These are phyloP conservation scores for Sporothrix sp. DNA, from an alignment of 2,329 filamentous ascomycete genomes.

Conservation along the genomic window DNA sequence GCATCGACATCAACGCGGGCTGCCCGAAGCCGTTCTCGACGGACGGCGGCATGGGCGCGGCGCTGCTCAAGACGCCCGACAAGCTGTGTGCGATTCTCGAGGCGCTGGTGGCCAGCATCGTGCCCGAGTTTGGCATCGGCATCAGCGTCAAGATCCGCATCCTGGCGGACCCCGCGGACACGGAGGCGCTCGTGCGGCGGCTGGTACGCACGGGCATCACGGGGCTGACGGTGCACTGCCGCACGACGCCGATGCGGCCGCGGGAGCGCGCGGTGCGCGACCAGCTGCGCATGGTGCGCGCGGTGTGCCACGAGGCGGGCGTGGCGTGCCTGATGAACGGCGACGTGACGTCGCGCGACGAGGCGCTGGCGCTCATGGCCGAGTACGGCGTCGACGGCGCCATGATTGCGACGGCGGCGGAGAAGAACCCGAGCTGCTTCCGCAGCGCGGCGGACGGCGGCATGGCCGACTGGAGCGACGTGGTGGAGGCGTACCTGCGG, in stretches of 20 bases:
- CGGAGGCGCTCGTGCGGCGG: slow-evolving; percentile 63
- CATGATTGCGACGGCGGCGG: slow-evolving; percentile 93
- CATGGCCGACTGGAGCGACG: slow-evolving; percentile 61
- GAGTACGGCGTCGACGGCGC: slow-evolving; percentile 86
- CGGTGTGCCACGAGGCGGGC: slow-evolving; percentile 70
- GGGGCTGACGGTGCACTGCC: slow-evolving; percentile 86
- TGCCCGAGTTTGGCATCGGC: slow-evolving; percentile 70
- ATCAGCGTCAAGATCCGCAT: slow-evolving; percentile 96
- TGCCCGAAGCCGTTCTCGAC: slow-evolving; percentile 97
- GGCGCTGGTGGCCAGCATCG: slow-evolving; percentile 69
- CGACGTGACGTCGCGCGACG: slow-evolving; percentile 67
- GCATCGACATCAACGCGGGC: slow-evolving; percentile 96
- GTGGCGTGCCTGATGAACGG: slow-evolving; percentile 96
- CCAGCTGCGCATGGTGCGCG: slow-evolving; percentile 74
- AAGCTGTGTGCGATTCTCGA: slow-evolving; percentile 73
- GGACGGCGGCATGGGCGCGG: slow-evolving; percentile 88
- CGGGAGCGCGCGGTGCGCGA: slow-evolving; percentile 77
- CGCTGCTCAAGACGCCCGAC: slow-evolving; percentile 76
- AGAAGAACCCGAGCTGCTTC: slow-evolving; percentile 87
- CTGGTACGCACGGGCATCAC: slow-evolving; percentile 85
- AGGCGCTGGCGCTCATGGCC: slow-evolving; percentile 59
- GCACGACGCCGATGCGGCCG: slow-evolving; percentile 91
- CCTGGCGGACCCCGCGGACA: slow-evolving; percentile 65
- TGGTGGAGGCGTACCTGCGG: slow-evolving; percentile 66
- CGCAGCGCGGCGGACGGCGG: slow-evolving; percentile 59